Percentiles rank a stretch among this genome's conserved stretches.
These are phyloP conservation scores for Orbilia ellipsospora DNA, from an alignment of 2,329 filamentous ascomycete genomes.

Conservation along the genomic window DNA sequence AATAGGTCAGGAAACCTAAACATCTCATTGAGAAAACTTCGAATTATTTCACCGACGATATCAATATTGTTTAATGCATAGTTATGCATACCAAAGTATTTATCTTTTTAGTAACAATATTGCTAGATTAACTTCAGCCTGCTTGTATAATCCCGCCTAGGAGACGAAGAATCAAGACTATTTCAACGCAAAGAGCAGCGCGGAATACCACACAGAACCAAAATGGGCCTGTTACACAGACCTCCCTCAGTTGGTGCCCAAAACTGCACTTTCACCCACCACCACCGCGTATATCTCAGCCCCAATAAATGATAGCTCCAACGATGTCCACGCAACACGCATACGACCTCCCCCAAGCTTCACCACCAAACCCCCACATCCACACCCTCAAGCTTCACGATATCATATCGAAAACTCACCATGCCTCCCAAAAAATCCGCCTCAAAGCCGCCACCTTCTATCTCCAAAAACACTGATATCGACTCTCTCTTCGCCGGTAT, in stretches of 20 bases:
- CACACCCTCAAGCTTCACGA: neutral
- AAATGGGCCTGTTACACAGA: too few species aligned
- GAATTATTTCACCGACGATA: too few species aligned
- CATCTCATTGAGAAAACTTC: too few species aligned
- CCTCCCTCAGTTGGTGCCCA: neutral
- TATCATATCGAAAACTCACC: slow-evolving; percentile 2
- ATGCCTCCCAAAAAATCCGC: slow-evolving; percentile 65
- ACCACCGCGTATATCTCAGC: neutral
- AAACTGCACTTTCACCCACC: neutral
- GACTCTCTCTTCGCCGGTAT: slow-evolving; percentile 75
- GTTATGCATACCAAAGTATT: too few species aligned
- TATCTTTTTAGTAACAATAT: too few species aligned
- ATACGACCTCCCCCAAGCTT: slow-evolving; percentile 28
- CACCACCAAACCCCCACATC: slow-evolving; percentile 1
- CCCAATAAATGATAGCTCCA: neutral
- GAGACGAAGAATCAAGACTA: too few species aligned
- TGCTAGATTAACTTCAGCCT: too few species aligned
- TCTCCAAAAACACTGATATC: slow-evolving; percentile 71
- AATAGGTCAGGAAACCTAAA: too few species aligned
- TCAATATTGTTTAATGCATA: too few species aligned
- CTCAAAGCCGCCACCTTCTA: slow-evolving; percentile 58
- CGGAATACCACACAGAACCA: too few species aligned
- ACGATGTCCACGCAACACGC: slow-evolving; percentile 10
- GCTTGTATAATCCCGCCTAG: too few species aligned
- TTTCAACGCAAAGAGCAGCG: too few species aligned